Percentiles rank a stretch among this genome's conserved stretches.
Evolutionary conservation across 2,329 filamentous ascomycete species (phyloP).

Genomic region (Dryadomyces quercivorus): DNA sequence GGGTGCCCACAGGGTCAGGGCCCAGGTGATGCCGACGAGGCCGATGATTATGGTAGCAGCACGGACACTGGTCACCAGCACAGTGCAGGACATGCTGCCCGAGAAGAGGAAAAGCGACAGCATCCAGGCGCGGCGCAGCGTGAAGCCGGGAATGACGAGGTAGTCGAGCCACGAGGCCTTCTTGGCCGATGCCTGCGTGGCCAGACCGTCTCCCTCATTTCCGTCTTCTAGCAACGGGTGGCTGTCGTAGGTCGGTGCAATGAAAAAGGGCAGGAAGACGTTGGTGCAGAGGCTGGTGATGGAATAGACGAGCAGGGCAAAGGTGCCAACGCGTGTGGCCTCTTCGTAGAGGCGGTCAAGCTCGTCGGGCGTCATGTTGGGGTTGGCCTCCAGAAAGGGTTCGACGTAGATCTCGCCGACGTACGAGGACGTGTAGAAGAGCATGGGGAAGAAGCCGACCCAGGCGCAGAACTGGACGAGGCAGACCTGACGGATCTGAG

Average conservation of each 20-base stretch:
- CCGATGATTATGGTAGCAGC: constrained; percentile 68
- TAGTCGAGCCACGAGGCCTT: constrained; percentile 33
- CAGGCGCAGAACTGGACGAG: constrained; percentile 75
- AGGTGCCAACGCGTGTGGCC: constrained; percentile 76
- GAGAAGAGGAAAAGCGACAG: constrained; percentile 76
- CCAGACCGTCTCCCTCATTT: too few relatives aligned
- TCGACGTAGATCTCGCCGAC: constrained; percentile 88
- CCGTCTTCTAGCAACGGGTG: constrained; percentile 1
- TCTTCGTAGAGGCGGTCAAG: constrained; percentile 72
- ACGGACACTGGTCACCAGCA: constrained; percentile 60
- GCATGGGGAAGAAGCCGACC: constrained; percentile 91
- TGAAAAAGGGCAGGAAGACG: constrained; percentile 72
- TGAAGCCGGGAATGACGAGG: constrained; percentile 70
- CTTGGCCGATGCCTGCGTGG: neutral
- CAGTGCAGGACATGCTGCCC: constrained; percentile 67
- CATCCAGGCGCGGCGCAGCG: constrained; percentile 80
- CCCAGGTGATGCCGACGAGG: constrained; percentile 82
- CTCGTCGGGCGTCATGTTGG: constrained; percentile 62
- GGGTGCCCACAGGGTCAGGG: constrained; percentile 84
- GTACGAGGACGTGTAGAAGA: constrained; percentile 92
- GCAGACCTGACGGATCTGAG: constrained; percentile 73
- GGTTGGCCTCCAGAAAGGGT: constrained; percentile 64
- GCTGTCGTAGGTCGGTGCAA: constrained; percentile 64
- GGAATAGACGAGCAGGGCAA: constrained; percentile 80
- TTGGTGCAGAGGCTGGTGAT: constrained; percentile 74